phyloP scores from a whole-genome alignment of 2,329 filamentous ascomycete species.

The Hymenoscyphus occultus region DNA sequence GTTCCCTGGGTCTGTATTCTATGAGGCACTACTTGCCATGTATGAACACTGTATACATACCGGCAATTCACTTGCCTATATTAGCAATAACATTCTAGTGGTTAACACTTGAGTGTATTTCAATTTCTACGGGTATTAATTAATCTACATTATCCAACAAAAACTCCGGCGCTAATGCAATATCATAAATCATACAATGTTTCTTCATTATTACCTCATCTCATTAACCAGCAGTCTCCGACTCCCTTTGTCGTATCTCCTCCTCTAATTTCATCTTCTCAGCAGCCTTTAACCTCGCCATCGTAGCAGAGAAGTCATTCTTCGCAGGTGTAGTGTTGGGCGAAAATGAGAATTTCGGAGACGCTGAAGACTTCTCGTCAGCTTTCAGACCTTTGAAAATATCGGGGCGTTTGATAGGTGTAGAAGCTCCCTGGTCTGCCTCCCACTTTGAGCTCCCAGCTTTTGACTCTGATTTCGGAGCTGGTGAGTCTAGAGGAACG shows the following conservation, averaged over 20 bases:
- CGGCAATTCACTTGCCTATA: no score
- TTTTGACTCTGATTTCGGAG: constrained; percentile 14
- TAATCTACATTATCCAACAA: background rate
- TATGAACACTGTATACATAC: no score
- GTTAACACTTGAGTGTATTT: background rate
- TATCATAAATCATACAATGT: background rate
- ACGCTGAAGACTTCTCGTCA: constrained; percentile 40
- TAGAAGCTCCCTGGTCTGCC: constrained; percentile 26
- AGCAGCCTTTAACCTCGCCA: constrained; percentile 56
- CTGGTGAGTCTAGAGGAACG: constrained; percentile 29
- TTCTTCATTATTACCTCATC: background rate
- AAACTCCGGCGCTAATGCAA: background rate
- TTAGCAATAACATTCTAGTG: constrained; percentile 7
- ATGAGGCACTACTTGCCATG: no score
- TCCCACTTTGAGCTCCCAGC: constrained; percentile 13
- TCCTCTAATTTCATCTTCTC: constrained; percentile 54
- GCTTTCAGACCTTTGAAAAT: constrained; percentile 39
- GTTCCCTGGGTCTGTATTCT: no score
- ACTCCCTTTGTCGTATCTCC: constrained; percentile 47
- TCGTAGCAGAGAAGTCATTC: constrained; percentile 42
- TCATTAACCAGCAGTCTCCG: constrained; percentile 37
- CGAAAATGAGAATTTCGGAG: constrained; percentile 36
- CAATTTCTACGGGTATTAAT: constrained; percentile 3
- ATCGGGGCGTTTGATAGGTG: constrained; percentile 37
- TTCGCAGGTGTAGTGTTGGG: constrained; percentile 26